These are phyloP conservation scores for Copromyces sp. DNA, from an alignment of 495 filamentous ascomycete species.

Conservation along the genomic window DNA sequence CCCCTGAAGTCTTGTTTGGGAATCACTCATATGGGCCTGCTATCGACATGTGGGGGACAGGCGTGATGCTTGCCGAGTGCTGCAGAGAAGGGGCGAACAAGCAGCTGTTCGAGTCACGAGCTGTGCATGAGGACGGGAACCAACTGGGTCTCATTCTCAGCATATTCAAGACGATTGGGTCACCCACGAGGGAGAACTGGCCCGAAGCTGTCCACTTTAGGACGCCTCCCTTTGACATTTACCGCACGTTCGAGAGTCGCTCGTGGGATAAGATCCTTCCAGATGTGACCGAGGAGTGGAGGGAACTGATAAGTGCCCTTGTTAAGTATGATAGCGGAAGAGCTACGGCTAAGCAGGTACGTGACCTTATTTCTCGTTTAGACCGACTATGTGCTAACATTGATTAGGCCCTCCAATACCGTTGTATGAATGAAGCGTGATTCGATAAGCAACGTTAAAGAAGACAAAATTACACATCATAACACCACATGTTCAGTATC, in stretches of 20 bases:
- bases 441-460: background rate
- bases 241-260: slow-evolving; percentile 33
- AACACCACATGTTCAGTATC: background rate
- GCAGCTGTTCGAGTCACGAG: slow-evolving; percentile 61
- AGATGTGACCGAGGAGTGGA: slow-evolving; percentile 6
- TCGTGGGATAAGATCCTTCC: slow-evolving; percentile 12
- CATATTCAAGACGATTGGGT: slow-evolving; percentile 83
- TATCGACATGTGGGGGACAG: slow-evolving; percentile 87
- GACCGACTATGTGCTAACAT: background rate
- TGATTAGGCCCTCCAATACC: background rate
- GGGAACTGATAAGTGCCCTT: slow-evolving; percentile 9
- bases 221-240: slow-evolving; percentile 47
- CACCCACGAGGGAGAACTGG: slow-evolving; percentile 67
- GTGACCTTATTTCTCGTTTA: background rate
- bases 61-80: slow-evolving; percentile 69
- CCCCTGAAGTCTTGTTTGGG: slow-evolving; percentile 88
- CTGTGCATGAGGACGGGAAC: slow-evolving; percentile 73
- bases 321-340: slow-evolving; percentile 11
- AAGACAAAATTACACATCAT: background rate
- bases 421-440: background rate
- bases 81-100: slow-evolving; percentile 35
- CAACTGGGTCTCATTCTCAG: slow-evolving; percentile 83
- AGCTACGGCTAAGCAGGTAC: slow-evolving; percentile 10
- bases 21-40: slow-evolving; percentile 54
- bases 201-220: slow-evolving; percentile 44